Percentiles rank a stretch among this genome's conserved stretches.
Evolutionary conservation across 2,329 filamentous ascomycete genomes (phyloP).

Genomic region (Colletotrichum sp.): DNA sequence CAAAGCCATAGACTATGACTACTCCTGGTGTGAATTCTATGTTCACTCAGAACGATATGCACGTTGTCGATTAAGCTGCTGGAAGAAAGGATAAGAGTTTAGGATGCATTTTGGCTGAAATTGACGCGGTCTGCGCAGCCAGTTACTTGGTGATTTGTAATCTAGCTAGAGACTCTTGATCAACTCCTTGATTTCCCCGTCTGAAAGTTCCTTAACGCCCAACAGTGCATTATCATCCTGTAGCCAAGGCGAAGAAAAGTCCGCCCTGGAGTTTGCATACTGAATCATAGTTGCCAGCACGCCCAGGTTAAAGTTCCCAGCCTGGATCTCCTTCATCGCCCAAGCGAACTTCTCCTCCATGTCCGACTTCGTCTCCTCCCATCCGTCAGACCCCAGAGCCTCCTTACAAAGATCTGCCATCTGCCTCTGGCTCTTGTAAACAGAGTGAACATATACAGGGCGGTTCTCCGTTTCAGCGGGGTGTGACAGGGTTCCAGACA

Average conservation of each 20-base stretch:
- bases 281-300: constrained; percentile 22
- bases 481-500: constrained; percentile 27
- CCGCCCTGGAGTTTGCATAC: constrained; percentile 20
- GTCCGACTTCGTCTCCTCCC: constrained; percentile 19
- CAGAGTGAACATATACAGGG: constrained; percentile 25
- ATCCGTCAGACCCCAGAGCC: constrained; percentile 18
- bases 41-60: too few relatives aligned
- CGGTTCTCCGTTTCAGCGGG: constrained; percentile 31
- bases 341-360: constrained; percentile 16
- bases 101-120: too few relatives aligned
- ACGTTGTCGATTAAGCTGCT: too few relatives aligned
- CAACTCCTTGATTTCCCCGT: constrained; percentile 22
- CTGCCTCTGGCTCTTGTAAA: constrained; percentile 25
- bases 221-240: constrained; percentile 25
- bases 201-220: constrained; percentile 18
- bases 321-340: constrained; percentile 18
- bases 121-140: not conserved
- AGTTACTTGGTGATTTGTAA: not conserved
- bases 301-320: constrained; percentile 18
- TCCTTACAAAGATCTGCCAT: constrained; percentile 23
- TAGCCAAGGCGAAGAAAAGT: constrained; percentile 3
- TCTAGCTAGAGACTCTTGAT: not conserved
- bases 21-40: accelerated
- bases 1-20: too few relatives aligned
- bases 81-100: accelerated